Evolutionary conservation across 352 stramenopile species (phyloP), one percentile per base, ranked within the genome.

Genomic region (Globisporangium apiculatum): DNA sequence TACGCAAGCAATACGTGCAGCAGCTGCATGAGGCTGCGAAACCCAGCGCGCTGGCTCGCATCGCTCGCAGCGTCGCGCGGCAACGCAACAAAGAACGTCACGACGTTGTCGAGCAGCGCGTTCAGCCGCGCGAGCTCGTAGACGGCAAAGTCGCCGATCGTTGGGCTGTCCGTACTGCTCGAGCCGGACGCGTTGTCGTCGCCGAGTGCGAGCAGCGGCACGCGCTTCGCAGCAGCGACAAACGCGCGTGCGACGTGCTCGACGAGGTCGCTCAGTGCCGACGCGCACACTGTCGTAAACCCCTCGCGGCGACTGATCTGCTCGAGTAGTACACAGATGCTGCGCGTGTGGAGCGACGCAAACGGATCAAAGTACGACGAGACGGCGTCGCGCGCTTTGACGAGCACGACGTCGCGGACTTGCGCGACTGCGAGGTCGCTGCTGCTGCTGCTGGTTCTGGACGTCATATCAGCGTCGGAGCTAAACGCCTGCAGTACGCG

Each of bases 1-100:
- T 83, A 90, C 41, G 68, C 73, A 18, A 90, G 72, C 7, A 90
- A 60, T n/a, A 76, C 74, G 51, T 87, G 72, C 4, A 90, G 66
- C 31, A 87, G 52, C 58, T 85, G 75, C 58, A 91, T 72, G 31
- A 91, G 60, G 48, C 66, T 74, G 24, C 67, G 69, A 54, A 91
- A 91, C 35, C 68, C 73, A 10, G 58, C 56, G 14, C 57, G 53
- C 53, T 76, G 70, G 5, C 70, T 60, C 31, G 51, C 60, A 43
- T 1, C 42, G 41, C 60, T 18, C 11, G 24, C 45, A 1, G 48
- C 11, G 3, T 65, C 67, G 43, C 61, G 69, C 0, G 78, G 75
- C 7, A 89, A 65, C 50, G 69, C 64, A 8, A 86, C 78, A 48
- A 91, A 87, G 35, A 91, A 49, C 37, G 68, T 80, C n/a, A 87